Evolutionary conservation across 257 asterid species (phyloP).

Genomic region (Hygrophila difformis): DNA sequence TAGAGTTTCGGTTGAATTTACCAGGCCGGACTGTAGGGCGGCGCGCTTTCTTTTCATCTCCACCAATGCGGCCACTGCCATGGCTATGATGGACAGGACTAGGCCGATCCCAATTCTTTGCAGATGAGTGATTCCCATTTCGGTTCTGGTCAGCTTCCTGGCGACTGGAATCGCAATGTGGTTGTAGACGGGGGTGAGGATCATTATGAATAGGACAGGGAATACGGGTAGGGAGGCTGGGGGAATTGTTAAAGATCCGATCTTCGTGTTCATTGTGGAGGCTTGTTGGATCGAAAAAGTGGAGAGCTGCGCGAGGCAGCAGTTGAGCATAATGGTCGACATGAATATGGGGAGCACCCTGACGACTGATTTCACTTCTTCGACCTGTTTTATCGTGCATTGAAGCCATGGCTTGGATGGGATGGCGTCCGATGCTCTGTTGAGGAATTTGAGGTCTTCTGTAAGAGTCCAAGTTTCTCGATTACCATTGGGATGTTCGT

Average conservation of each 20-base stretch:
- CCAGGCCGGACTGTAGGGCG: slow-evolving; percentile 42
- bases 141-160: slow-evolving; percentile 42
- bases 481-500: slow-evolving; percentile 14
- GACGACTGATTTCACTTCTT: slow-evolving; percentile 62
- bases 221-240: slow-evolving; percentile 89
- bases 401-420: slow-evolving; percentile 29
- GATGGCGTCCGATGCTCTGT: slow-evolving; percentile 28
- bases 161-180: slow-evolving; percentile 55
- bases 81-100: slow-evolving; percentile 49
- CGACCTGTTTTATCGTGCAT: slow-evolving; percentile 44
- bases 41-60: slow-evolving; percentile 49
- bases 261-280: slow-evolving; percentile 67
- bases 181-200: slow-evolving; percentile 57
- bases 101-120: slow-evolving; percentile 70
- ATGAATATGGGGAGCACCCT: slow-evolving; percentile 57
- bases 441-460: slow-evolving; percentile 30
- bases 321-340: slow-evolving; percentile 72
- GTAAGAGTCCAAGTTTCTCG: slow-evolving; percentile 18
- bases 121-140: slow-evolving; percentile 63
- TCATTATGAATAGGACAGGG: slow-evolving; percentile 60
- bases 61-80: slow-evolving; percentile 72
- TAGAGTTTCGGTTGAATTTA: slow-evolving; percentile 45
- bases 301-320: slow-evolving; percentile 89
- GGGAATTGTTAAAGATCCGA: slow-evolving; percentile 48
- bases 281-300: slow-evolving; percentile 90